Evolutionary conservation across 225 moss, liverwort and hornwort genomes (phyloP), one percentile per base, ranked within the genome.

Genomic region (Climacium dendroides): DNA sequence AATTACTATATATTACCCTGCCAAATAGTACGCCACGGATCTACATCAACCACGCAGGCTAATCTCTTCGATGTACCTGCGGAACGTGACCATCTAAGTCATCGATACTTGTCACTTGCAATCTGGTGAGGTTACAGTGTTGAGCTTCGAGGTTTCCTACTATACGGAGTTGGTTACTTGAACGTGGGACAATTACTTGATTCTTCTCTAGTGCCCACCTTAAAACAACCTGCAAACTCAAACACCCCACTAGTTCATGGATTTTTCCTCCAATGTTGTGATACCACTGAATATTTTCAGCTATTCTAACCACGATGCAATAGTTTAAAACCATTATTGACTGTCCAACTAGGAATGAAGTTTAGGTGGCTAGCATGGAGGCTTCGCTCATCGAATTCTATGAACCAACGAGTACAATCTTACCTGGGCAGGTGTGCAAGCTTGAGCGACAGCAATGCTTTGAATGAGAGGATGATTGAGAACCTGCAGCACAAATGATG

Each of bases 351-450:
- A 47, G 54, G 37, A 70, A 26, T 55, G 15, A 73, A 78, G 23
- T 47, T 43, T 25, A 75, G 30, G 73, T 73, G 74, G 37, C 53
- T 24, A 67, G 84, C 64, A 50, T 58, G 43, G 29, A 54, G n/a
- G 60, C 75, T 53, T 63, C 10, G 58, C n/a, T 25, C 22, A 54
- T 61, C 55, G 25, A 69, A 13, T 76, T 52, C 57, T 79, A 15
- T 84, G 60, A 54, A 71, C 50, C 20, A 45, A 34, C 43, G 39
- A 83, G 54, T 50, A 13, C 19, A 37, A 70, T 29, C 57, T 70
- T 89, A 89, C 93, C 85, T 93, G 90, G 58, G 93, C 93, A 90
- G 85, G 63, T 39, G 90, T 89, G 78, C 93, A 93, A 70, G 62
- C 67, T 89, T 93, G 93, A 74, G 90, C 85, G 60, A 83, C 80